Conservation (phyloP, 148 eudicot species). For the Chenopodium berlandieri region DNA sequence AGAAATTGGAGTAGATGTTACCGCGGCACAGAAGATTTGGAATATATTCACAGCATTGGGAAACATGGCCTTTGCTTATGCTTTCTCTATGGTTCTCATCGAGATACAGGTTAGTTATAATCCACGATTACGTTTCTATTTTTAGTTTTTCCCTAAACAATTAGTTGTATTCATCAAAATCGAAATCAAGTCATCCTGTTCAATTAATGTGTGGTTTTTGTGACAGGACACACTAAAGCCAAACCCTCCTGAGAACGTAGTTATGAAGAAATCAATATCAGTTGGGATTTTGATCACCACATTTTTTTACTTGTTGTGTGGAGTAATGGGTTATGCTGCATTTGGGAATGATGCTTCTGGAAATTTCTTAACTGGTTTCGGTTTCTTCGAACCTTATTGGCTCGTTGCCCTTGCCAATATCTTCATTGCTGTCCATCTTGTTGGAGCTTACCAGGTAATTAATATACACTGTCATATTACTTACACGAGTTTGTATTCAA, state of each 20-base stretch:
- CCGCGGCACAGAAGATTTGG: slow-evolving; percentile 44
- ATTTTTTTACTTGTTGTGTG: slow-evolving; percentile 60
- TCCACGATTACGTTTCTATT: not conserved
- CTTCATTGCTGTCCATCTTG: slow-evolving; percentile 59
- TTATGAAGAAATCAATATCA: slow-evolving; percentile 55
- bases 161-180: not conserved
- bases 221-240: slow-evolving; percentile 60
- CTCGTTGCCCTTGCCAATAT: slow-evolving; percentile 64
- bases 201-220: not conserved
- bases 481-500: too few relatives aligned
- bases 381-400: slow-evolving; percentile 79
- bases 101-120: slow-evolving; percentile 47
- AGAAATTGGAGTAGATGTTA: slow-evolving; percentile 32
- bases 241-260: slow-evolving; percentile 48
- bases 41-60: slow-evolving; percentile 42
- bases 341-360: slow-evolving; percentile 73
- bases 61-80: slow-evolving; percentile 62
- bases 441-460: slow-evolving; percentile 76
- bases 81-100: slow-evolving; percentile 46
- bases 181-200: not conserved
- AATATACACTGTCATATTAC: too few relatives aligned
- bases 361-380: slow-evolving; percentile 65
- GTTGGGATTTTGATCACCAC: slow-evolving; percentile 48
- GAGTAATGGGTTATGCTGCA: slow-evolving; percentile 72
- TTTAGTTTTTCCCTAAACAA: too few relatives aligned